Conservation (phyloP, 192 early-diverging fungal species). For the Mortierella antarctica region DNA sequence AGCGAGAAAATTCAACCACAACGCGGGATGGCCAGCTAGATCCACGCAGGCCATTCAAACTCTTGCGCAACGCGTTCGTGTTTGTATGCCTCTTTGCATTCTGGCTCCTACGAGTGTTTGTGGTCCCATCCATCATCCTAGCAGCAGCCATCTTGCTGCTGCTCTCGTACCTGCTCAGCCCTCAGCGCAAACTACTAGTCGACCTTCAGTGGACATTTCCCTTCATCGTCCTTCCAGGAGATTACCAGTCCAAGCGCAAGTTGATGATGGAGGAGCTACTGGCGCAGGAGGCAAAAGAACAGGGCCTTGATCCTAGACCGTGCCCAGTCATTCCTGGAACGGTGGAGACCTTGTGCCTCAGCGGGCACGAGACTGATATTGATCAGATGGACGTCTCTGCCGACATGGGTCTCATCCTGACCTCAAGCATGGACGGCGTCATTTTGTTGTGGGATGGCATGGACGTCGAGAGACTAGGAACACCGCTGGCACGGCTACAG, state of each 20-base stretch:
- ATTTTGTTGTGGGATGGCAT: slow-evolving; percentile 29
- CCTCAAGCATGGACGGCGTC: slow-evolving; percentile 43
- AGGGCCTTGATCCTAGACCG: slow-evolving; percentile 28
- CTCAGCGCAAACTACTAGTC: slow-evolving; percentile 48
- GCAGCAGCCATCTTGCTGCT: slow-evolving; percentile 42
- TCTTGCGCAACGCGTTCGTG: slow-evolving; percentile 19
- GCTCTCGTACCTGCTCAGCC: slow-evolving; percentile 41
- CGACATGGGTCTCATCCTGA: slow-evolving; percentile 17
- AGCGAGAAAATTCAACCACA: not conserved
- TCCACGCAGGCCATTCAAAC: slow-evolving; percentile 36
- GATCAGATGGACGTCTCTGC: slow-evolving; percentile 42
- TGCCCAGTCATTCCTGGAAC: slow-evolving; percentile 25
- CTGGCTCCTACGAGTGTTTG: slow-evolving; percentile 48
- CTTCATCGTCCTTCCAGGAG: slow-evolving; percentile 48
- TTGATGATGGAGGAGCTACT: slow-evolving; percentile 48
- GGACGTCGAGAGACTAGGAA: slow-evolving; percentile 1
- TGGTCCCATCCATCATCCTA: slow-evolving; percentile 43
- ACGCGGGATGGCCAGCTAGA: slow-evolving; percentile 9
- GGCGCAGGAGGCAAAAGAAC: slow-evolving; percentile 36
- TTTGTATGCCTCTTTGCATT: slow-evolving; percentile 26
- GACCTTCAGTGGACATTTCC: slow-evolving; percentile 51
- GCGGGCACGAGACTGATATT: slow-evolving; percentile 43
- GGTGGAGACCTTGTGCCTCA: slow-evolving; percentile 32
- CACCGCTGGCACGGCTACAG: slow-evolving; percentile 24
- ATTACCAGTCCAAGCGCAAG: slow-evolving; percentile 50